Evolutionary conservation across 306 rosid genomes (phyloP).

Genomic region (Alnus rubra): DNA sequence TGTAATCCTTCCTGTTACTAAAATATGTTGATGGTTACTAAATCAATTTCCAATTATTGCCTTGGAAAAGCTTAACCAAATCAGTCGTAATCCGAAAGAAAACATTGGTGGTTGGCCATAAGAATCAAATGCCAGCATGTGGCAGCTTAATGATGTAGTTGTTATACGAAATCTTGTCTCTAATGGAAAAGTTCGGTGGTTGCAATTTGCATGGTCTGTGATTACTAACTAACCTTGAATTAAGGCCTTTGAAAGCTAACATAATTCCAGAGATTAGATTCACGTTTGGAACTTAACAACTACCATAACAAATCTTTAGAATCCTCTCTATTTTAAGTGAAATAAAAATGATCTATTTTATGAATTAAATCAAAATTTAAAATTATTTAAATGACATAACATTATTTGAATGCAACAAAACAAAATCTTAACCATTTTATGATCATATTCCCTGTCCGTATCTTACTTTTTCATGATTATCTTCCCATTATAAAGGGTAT

Average conservation of each 20-base stretch:
- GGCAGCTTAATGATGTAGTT: slow-evolving; percentile 26
- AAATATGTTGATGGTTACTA: neutral
- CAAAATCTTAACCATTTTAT: no score
- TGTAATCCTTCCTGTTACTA: no score
- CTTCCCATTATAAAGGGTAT: neutral
- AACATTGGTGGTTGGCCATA: slow-evolving; percentile 26
- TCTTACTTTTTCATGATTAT: neutral
- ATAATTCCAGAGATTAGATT: slow-evolving; percentile 21
- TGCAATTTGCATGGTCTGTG: slow-evolving; percentile 24
- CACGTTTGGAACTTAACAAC: slow-evolving; percentile 27
- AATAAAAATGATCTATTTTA: no score
- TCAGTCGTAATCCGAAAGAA: slow-evolving; percentile 21
- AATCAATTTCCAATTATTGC: neutral
- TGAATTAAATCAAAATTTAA: no score
- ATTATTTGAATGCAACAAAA: neutral
- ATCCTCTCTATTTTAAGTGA: no score
- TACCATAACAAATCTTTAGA: slow-evolving; percentile 5
- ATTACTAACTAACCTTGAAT: slow-evolving; percentile 34
- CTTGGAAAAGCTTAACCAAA: neutral
- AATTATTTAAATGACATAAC: no score
- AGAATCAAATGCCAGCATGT: slow-evolving; percentile 30
- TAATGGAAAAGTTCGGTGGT: slow-evolving; percentile 20
- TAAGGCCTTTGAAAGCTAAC: slow-evolving; percentile 26
- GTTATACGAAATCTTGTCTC: slow-evolving; percentile 35
- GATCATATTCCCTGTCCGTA: no score